phyloP scores from a whole-genome alignment of 345 rosid species.

The Eucalyptus decipiens region DNA sequence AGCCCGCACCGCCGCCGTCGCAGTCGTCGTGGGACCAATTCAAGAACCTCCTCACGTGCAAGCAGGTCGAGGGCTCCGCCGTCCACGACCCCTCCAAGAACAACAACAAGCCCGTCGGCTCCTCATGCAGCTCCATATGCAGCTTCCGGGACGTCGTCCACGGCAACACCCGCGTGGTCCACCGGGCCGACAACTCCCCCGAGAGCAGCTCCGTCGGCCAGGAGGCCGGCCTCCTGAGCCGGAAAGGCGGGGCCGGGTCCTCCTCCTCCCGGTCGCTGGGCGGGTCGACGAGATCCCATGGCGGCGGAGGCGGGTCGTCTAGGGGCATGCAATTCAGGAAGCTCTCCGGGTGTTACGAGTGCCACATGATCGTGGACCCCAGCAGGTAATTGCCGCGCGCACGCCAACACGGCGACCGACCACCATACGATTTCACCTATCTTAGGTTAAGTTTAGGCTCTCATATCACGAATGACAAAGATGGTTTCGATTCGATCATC shows the following conservation, averaged over 20 bases:
- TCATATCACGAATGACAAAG: no score
- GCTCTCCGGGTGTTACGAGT: conserved; percentile 96
- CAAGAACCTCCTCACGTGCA: conserved; percentile 88
- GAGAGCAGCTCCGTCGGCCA: conserved; percentile 63
- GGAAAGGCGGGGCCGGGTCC: conserved; percentile 22
- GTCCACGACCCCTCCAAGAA: conserved; percentile 71
- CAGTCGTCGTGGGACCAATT: conserved; percentile 96
- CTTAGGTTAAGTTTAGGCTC: not conserved
- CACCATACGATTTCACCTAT: not conserved
- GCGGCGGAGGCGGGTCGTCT: conserved; percentile 25
- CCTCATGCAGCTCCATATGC: conserved; percentile 89
- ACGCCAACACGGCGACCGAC: not conserved
- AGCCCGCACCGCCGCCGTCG: not conserved
- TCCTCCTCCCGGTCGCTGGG: conserved; percentile 39
- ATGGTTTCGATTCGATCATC: not conserved
- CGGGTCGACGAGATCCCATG: conserved; percentile 11
- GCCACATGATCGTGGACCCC: conserved; percentile 90
- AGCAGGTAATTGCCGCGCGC: conserved; percentile 39
- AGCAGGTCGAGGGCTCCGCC: conserved; percentile 63
- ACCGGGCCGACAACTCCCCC: conserved; percentile 89
- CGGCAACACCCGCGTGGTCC: conserved; percentile 89
- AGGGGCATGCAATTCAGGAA: conserved; percentile 91
- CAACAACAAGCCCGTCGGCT: conserved; percentile 31
- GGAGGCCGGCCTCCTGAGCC: conserved; percentile 45
- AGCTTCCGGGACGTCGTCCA: conserved; percentile 81